phyloP scores from a whole-genome alignment of 192 early-diverging fungal genomes.

The Chytriomyces confervae region DNA sequence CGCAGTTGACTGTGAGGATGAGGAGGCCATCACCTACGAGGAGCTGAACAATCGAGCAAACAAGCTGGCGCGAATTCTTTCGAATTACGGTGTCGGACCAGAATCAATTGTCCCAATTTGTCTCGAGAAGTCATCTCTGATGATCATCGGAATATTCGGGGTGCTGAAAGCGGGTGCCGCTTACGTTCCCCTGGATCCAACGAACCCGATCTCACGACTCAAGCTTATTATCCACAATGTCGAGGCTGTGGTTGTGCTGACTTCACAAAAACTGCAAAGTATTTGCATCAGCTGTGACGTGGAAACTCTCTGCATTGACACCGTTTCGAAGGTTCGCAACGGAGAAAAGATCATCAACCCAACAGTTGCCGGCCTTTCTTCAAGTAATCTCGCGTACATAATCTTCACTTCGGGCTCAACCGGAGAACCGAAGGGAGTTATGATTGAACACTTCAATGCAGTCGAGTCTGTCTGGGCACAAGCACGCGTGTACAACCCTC shows the following conservation, averaged over 20 bases:
- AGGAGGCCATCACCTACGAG: too few relatives aligned
- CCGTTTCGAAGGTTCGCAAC: background rate
- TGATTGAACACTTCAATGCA: conserved; percentile 34
- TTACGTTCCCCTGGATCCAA: conserved; percentile 36
- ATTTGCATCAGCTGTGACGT: conserved; percentile 12
- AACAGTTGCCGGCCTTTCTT: background rate
- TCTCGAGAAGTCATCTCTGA: conserved; percentile 34
- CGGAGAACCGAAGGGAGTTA: conserved; percentile 49
- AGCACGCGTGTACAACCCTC: conserved; percentile 16
- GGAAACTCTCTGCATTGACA: background rate
- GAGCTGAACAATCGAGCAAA: too few relatives aligned
- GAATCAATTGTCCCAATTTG: conserved; percentile 35
- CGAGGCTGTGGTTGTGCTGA: too few relatives aligned
- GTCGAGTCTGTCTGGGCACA: conserved; percentile 43
- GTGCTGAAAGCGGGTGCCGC: conserved; percentile 42
- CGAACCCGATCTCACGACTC: conserved; percentile 39
- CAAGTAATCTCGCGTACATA: conserved; percentile 9
- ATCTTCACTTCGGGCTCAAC: conserved; percentile 52
- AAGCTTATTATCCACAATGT: conserved; percentile 25
- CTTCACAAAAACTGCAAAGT: background rate
- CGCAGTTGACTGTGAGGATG: too few relatives aligned
- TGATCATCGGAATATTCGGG: conserved; percentile 34
- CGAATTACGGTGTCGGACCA: conserved; percentile 26
- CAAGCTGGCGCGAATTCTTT: background rate
- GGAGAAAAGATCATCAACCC: background rate